A percentile compares a stretch with the other conserved stretches of the same genome.
These are phyloP conservation scores for Rhodosporidiobolus sp. DNA, from an alignment of 768 basidiomycete genomes.

Conservation along the genomic window DNA sequence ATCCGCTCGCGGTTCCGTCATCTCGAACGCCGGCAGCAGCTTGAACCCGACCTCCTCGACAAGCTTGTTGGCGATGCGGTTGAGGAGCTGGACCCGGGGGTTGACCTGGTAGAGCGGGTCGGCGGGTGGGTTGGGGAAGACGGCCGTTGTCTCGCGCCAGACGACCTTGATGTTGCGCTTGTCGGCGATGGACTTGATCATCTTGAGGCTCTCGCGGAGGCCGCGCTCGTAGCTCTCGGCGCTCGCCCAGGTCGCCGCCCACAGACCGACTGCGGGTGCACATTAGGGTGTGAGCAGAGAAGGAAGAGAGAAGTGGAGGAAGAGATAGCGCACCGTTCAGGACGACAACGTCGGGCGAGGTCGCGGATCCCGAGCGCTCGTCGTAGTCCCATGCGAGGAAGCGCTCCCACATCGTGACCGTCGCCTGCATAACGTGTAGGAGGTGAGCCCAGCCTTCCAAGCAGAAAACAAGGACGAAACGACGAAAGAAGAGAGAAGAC, in stretches of 20 bases:
- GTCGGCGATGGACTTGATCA: no score
- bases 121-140: neutral
- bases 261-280: no score
- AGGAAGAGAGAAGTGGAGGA: no score
- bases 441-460: no score
- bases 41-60: neutral
- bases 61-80: neutral
- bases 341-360: conserved; percentile 1
- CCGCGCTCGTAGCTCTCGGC: neutral
- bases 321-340: no score
- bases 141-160: conserved; percentile 11
- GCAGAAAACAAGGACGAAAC: no score
- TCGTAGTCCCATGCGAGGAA: neutral
- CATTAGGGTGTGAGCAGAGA: no score
- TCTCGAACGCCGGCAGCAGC: neutral
- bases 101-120: conserved; percentile 9
- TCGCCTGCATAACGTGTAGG: no score
- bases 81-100: conserved; percentile 6
- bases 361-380: neutral
- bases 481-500: no score
- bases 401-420: neutral
- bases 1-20: neutral
- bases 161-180: neutral
- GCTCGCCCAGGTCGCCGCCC: neutral
- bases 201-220: neutral